Conservation (phyloP, 805 yeast genomes). For the Suhomyces sp. region DNA sequence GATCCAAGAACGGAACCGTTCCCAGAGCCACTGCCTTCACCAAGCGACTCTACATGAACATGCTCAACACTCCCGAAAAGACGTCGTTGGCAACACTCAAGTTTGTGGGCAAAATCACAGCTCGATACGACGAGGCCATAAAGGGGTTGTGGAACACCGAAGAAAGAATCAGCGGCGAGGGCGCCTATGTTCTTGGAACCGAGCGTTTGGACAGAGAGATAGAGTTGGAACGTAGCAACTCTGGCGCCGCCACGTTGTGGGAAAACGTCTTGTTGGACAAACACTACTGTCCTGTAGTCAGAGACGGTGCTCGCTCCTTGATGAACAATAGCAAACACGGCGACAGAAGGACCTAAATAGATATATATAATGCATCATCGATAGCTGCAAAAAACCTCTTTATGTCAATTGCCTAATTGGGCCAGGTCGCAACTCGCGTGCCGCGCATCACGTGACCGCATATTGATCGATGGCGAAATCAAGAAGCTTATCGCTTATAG, state of each 20-base stretch:
- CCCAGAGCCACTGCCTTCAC: constrained; percentile 76
- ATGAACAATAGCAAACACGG: constrained; percentile 34
- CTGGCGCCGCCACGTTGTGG: constrained; percentile 90
- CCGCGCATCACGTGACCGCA: not conserved
- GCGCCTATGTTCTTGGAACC: constrained; percentile 51
- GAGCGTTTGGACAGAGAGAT: constrained; percentile 45
- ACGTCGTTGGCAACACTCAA: constrained; percentile 74
- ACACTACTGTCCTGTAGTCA: constrained; percentile 82
- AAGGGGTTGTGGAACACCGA: constrained; percentile 81
- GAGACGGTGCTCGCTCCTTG: constrained; percentile 53
- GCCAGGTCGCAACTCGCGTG: not conserved
- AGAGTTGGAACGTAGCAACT: constrained; percentile 71
- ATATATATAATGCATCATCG: not conserved
- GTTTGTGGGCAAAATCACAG: constrained; percentile 72
- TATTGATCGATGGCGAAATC: not conserved
- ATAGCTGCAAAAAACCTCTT: not conserved
- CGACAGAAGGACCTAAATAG: not conserved
- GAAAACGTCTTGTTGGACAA: constrained; percentile 74
- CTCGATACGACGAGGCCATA: constrained; percentile 64
- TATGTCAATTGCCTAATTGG: not conserved
- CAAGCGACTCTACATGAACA: constrained; percentile 67
- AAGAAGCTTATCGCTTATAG: too few species aligned
- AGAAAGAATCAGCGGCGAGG: constrained; percentile 83
- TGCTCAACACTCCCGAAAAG: constrained; percentile 82
- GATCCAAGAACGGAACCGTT: constrained; percentile 63